Evolutionary conservation across 2,329 filamentous ascomycete species (phyloP), one percentile per base, ranked within the genome.

Genomic region (Didymella exigua): DNA sequence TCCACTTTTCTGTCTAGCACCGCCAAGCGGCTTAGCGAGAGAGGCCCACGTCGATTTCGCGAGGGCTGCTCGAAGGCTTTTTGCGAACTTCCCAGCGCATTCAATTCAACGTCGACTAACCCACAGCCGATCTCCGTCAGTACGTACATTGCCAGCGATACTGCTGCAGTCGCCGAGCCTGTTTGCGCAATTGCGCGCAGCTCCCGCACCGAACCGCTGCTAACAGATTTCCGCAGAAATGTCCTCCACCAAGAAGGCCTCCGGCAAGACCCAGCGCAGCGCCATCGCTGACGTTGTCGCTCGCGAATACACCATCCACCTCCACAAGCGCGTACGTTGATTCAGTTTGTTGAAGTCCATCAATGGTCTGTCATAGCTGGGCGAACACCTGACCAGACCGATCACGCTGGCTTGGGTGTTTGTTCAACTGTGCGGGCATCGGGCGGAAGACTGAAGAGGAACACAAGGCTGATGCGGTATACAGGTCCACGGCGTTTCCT

Each of bases 301-400:
- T 76, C 91, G 95, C 87, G 96, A 99, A 86, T 99, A 99, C 89
- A 99, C 95, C 82, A 98, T 99, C 85, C 93, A 99, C 88, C 85
- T 99, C 75, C 95, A 99, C 91, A 98, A 96, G 90, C 90, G 93
- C 83, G 91, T 96, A 93, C 80, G 89, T 89, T 79, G 73, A 68
- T 81, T 86, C 84, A 85, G 85, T 87, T 87, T 87, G 78, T 84
- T 87, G 85, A 87, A 87, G 84, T 87, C 84, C 85, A 86, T 78
- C 77, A 79, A 82, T 78, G 83, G 78, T 82, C 81, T 75, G 44
- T 64, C 61, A 62, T 45, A 59, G 61, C 55, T 53, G 56, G 47
- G 58, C 44, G 59, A 49, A 27, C 56, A 58, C 51, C 54, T 40
- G 54, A 58, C 37, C 56, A 64, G 59, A 59, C 48, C 54, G 58